Percentiles rank a stretch among this genome's conserved stretches.
Evolutionary conservation across 129 eudicot species (phyloP).

Genomic region (Smallanthus sonchifolius): DNA sequence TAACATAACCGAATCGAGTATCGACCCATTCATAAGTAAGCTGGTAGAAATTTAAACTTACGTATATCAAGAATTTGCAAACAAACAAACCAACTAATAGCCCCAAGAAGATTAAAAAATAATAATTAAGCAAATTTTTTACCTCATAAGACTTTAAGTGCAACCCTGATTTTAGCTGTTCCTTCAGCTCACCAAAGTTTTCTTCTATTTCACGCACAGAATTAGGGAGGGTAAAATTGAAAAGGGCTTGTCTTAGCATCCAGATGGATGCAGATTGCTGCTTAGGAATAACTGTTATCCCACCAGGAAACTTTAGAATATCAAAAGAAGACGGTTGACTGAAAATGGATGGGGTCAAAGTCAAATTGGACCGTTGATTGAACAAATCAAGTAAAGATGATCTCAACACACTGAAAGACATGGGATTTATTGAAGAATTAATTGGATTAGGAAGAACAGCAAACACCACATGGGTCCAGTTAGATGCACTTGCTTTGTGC

Average conservation of each 20-base stretch:
- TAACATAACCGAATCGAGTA: neutral
- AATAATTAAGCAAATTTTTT: neutral
- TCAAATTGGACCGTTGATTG: slow-evolving; percentile 52
- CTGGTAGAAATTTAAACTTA: neutral
- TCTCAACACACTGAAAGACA: slow-evolving; percentile 53
- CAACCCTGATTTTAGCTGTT: slow-evolving; percentile 61
- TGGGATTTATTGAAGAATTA: slow-evolving; percentile 38
- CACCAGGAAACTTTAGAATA: slow-evolving; percentile 67
- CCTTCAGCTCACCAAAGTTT: slow-evolving; percentile 51
- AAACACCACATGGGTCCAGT: slow-evolving; percentile 67
- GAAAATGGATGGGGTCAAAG: slow-evolving; percentile 56
- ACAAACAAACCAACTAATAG: slow-evolving; percentile 5
- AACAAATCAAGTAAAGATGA: slow-evolving; percentile 56
- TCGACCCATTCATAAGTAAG: neutral
- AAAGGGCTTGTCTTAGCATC: slow-evolving; percentile 47
- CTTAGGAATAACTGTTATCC: slow-evolving; percentile 62
- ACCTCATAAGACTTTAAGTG: slow-evolving; percentile 70
- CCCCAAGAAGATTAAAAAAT: neutral
- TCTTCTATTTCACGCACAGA: slow-evolving; percentile 54
- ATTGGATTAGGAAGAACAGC: slow-evolving; percentile 58
- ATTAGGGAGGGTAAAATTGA: slow-evolving; percentile 73
- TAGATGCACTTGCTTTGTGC: slow-evolving; percentile 50
- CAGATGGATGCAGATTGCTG: slow-evolving; percentile 41
- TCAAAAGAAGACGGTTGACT: slow-evolving; percentile 64
- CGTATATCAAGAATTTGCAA: neutral